Percentiles rank a stretch among this genome's conserved stretches.
Evolutionary conservation across 2,329 filamentous ascomycete genomes (phyloP).

Genomic region (Incumbomyces delicatus): DNA sequence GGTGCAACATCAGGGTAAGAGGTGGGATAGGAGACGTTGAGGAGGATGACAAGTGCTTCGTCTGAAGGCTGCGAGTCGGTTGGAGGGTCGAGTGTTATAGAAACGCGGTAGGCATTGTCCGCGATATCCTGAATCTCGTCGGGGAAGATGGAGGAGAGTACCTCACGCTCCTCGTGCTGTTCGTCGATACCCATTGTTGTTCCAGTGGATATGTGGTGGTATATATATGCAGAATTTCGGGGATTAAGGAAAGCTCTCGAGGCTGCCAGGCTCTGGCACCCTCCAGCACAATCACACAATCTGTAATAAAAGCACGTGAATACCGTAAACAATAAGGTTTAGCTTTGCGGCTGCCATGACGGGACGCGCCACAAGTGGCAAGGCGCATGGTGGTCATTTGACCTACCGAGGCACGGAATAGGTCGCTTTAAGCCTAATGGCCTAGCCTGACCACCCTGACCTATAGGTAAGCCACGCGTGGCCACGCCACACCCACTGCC

Average conservation of each 20-base stretch:
- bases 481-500: no score
- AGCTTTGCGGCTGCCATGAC: not conserved
- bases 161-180: slow-evolving; percentile 89
- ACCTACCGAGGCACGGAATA: no score
- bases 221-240: no score
- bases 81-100: slow-evolving; percentile 69
- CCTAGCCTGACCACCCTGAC: no score
- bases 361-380: not conserved
- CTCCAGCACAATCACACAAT: no score
- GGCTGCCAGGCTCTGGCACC: no score
- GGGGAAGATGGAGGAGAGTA: slow-evolving; percentile 95
- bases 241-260: no score
- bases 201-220: not conserved
- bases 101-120: slow-evolving; percentile 79
- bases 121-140: slow-evolving; percentile 97
- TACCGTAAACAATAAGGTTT: not conserved
- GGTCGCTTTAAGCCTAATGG: no score
- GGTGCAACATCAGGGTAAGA: slow-evolving; percentile 84
- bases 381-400: no score
- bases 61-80: slow-evolving; percentile 52
- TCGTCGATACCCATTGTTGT: slow-evolving; percentile 57
- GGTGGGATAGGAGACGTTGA: slow-evolving; percentile 82
- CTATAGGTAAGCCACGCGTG: no score
- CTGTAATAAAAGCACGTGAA: no score
- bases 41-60: slow-evolving; percentile 60